Base-by-base conservation (phyloP, 768 basidiomycete genomes). In the Austroboletus eburneus region DNA sequence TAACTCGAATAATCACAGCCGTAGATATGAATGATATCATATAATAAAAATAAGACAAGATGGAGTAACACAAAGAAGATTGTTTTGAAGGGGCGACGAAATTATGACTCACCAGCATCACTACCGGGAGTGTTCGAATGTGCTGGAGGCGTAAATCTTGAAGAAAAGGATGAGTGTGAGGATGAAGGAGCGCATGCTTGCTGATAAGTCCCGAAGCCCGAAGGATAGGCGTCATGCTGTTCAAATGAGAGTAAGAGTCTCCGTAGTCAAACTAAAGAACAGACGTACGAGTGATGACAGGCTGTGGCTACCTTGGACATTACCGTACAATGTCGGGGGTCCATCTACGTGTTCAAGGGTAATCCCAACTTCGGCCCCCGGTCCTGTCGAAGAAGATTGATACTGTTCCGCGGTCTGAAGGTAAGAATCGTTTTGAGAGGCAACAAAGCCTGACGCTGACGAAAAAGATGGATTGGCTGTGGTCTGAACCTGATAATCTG, bases 41-140 rank as follows among this genome's bases (percentile, higher is more conserved):
- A n/a, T n/a, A n/a, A n/a, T n/a, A n/a, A n/a, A n/a, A n/a, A n/a
- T n/a, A n/a, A 13, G 30, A 35, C 34, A 35, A 35, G 16, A n/a
- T 18, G 7, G 16, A 18, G 27, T 29, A 27, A 27, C 7, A 10
- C 27, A 16, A 21, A 38, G 35, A 8, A n/a, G 10, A 14, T 4
- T 9, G 17, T 2, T 37, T 2, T 12, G 29, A 30, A 20, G 32
- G 5, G 1, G 16, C 12, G 37, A 39, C 37, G 24, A 48, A 41
- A 36, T 3, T 1, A 16, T 18, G 24, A 57, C 63, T 64, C 48
- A 66, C 63, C 59, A 2, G 39, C 20, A 30, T 64, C 63, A 14
- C 64, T 64, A 22, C 47, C 48, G 23, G 62, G 62, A 9, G 62
- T 64, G 10, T 54, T 51, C 7, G 59, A 45, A 17, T 66, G 57